Percentiles rank a stretch among this genome's conserved stretches.
phyloP scores from a whole-genome alignment of 352 stramenopile genomes.

The Globisporangium echinulatum region DNA sequence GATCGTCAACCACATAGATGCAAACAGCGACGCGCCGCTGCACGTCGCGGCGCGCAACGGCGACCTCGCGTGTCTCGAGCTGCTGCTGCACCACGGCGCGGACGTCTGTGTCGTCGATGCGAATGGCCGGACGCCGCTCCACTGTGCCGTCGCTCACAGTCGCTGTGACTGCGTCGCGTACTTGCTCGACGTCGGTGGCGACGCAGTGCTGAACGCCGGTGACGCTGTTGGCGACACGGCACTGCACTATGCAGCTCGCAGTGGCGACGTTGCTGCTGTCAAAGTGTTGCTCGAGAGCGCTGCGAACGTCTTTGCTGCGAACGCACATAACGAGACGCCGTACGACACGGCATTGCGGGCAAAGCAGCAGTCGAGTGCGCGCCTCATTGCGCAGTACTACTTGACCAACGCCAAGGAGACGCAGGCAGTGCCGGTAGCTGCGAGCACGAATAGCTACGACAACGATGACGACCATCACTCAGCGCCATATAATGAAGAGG shows the following conservation, averaged over 20 bases:
- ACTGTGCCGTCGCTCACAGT: slow-evolving; percentile 59
- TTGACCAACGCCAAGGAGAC: slow-evolving; percentile 28
- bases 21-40: slow-evolving; percentile 70
- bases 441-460: background rate
- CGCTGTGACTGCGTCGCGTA: slow-evolving; percentile 71
- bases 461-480: slow-evolving; percentile 6
- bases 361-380: slow-evolving; percentile 36
- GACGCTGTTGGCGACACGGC: slow-evolving; percentile 73
- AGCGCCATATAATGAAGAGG: too few species aligned
- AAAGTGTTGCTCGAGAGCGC: slow-evolving; percentile 73
- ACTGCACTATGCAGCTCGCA: slow-evolving; percentile 64
- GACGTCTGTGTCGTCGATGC: slow-evolving; percentile 81
- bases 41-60: slow-evolving; percentile 68
- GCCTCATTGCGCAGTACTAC: slow-evolving; percentile 56
- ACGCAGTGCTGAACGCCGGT: slow-evolving; percentile 73
- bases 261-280: slow-evolving; percentile 55
- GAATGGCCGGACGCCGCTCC: slow-evolving; percentile 72
- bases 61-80: slow-evolving; percentile 63
- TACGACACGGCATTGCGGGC: slow-evolving; percentile 56
- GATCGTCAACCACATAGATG: slow-evolving; percentile 85
- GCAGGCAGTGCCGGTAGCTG: too few species aligned
- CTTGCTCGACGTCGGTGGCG: slow-evolving; percentile 74
- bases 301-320: slow-evolving; percentile 55
- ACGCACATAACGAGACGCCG: slow-evolving; percentile 54
- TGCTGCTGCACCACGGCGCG: slow-evolving; percentile 71